Conservation (phyloP, 257 asterid genomes). For the Solanum piurae region DNA sequence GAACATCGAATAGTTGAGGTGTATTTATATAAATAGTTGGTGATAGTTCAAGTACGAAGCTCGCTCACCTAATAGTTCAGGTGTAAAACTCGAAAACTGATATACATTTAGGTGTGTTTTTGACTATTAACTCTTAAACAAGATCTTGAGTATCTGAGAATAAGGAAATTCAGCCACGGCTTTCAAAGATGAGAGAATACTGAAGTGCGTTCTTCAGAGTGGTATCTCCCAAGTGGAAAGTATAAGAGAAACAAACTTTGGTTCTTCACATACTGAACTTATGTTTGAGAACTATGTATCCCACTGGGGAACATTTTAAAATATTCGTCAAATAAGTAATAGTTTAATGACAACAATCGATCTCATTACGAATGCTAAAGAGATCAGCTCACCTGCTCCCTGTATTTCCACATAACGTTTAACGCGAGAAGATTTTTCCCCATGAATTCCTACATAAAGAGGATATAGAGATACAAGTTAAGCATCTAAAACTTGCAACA, state of each 20-base stretch:
- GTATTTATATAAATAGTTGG: not conserved
- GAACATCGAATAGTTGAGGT: not conserved
- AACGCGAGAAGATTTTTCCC: conserved; percentile 91
- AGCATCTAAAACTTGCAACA: not conserved
- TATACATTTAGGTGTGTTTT: not conserved
- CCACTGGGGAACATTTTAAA: not conserved
- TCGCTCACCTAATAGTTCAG: not conserved
- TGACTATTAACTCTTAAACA: not conserved
- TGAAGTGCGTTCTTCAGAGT: not conserved
- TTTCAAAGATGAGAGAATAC: not conserved
- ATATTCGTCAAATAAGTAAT: not conserved
- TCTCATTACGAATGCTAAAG: not conserved
- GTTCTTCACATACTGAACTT: not conserved
- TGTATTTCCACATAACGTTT: conserved; percentile 98
- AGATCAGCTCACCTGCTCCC: conserved; percentile 67
- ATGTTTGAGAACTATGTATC: not conserved
- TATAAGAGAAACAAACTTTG: not conserved
- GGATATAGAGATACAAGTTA: not conserved
- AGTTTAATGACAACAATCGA: not conserved
- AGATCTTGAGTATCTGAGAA: not conserved
- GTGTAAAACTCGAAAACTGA: not conserved
- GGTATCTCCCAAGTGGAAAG: not conserved
- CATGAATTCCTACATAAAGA: conserved; percentile 77
- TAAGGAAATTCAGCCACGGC: not conserved
- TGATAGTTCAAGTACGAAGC: not conserved